These are phyloP conservation scores for Casuarina cunninghamiana DNA, from an alignment of 306 rosid genomes.

Conservation along the genomic window DNA sequence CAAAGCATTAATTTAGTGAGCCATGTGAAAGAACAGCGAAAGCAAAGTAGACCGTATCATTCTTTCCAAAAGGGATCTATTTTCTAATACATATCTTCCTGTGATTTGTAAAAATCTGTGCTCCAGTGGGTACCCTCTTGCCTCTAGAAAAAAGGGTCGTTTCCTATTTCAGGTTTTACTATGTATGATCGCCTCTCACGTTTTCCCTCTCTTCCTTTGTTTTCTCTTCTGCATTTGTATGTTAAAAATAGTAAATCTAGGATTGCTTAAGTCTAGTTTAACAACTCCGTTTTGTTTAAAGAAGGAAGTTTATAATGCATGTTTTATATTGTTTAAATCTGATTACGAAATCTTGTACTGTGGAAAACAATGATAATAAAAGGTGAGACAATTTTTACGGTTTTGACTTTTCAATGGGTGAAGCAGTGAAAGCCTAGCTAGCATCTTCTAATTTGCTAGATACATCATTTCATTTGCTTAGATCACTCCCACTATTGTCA, in stretches of 20 bases:
- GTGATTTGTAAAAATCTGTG: slow-evolving; percentile 12
- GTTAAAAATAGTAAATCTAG: too few species aligned
- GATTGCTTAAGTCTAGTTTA: too few species aligned
- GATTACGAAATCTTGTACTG: too few species aligned
- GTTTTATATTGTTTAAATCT: too few species aligned
- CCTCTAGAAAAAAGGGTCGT: neutral
- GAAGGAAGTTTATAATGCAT: too few species aligned
- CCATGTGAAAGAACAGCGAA: slow-evolving; percentile 62
- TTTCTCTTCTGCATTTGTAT: neutral
- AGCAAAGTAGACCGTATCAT: slow-evolving; percentile 20
- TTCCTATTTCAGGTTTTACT: neutral
- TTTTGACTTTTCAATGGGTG: slow-evolving; percentile 2
- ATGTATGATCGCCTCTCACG: neutral
- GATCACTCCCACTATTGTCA: neutral
- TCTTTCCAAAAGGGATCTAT: slow-evolving; percentile 16
- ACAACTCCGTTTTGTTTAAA: too few species aligned
- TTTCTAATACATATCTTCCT: slow-evolving; percentile 4
- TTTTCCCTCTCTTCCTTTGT: neutral
- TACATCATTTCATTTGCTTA: neutral
- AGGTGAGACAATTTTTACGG: too few species aligned
- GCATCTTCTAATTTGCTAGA: neutral
- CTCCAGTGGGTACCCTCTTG: slow-evolving; percentile 16
- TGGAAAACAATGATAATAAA: neutral
- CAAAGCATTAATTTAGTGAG: slow-evolving; percentile 11
- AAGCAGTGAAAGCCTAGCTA: neutral